Base-by-base conservation (phyloP, 345 rosid genomes). In the Ceriops zippeliana region DNA sequence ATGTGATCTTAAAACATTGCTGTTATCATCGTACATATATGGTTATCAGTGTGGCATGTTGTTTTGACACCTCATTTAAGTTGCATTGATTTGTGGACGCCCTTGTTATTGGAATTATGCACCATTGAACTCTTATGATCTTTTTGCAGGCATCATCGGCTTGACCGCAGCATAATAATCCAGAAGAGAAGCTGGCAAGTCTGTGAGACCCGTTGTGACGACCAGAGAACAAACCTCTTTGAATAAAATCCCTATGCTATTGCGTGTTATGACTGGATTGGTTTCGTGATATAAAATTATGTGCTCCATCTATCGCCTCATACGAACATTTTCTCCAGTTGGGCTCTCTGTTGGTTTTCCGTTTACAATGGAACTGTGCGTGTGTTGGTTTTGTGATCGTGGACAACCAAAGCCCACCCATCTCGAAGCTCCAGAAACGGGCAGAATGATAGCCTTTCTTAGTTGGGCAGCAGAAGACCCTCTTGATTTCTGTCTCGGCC, bases 131-230 rank as follows among this genome's bases (percentile, higher is more conserved):
- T 42, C 32, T 37, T 37, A 7, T 47, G 16, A 20, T 68, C 30
- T 37, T 13, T 56, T 8, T 70, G 74, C 78, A 85, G 92, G 92
- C 49, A 27, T 87, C 26, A 84, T 87, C 11, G 89, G 90, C 49
- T 74, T 87, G 49, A 26, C 30, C 10, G 59, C 28, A 9, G 59
- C 27, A 10, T 22, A 8, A 22, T 24, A 24, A 21, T 21, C 16
- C 3, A 8, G 24, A 4, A 21, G 59, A 54, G 11, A 15, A 54
- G 59, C 59, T 22, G 11, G 59, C 59, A 2, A 26, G 16, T 21
- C 24, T 22, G 59, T 1, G 24, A 54, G 49, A 42, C 49, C 19
- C 4, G 5, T 13, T 42, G 49, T 13, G 17, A 42, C 59, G 30
- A 54, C 15, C 27, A 0, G 17, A 15, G 5, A 26, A 0, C 28